Conservation (phyloP, 208 protist species). For the Leptomonas pyrrhocoris region DNA sequence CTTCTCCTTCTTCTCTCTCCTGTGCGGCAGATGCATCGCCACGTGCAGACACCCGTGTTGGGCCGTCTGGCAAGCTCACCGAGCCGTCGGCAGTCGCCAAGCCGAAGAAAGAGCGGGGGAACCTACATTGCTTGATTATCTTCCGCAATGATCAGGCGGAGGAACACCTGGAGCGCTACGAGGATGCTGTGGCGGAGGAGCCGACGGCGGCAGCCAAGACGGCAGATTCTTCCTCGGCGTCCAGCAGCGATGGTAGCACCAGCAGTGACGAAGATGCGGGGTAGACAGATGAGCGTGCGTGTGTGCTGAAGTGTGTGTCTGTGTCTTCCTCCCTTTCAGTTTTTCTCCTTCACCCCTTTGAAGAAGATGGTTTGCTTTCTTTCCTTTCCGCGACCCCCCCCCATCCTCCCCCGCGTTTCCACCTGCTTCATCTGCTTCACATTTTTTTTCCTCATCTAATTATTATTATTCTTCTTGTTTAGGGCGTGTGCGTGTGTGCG, state of each 20-base stretch:
- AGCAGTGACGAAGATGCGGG: slow-evolving; percentile 22
- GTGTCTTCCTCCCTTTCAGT: not conserved
- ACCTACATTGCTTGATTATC: slow-evolving; percentile 88
- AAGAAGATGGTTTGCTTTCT: not conserved
- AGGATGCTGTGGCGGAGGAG: slow-evolving; percentile 25
- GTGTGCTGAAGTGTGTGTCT: not conserved
- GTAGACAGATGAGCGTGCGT: not conserved
- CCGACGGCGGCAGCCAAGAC: not conserved
- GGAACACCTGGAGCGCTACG: slow-evolving; percentile 58
- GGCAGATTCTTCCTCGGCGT: slow-evolving; percentile 1
- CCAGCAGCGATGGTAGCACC: slow-evolving; percentile 16
- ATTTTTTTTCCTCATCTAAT: too few species aligned
- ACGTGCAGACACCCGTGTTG: not conserved
- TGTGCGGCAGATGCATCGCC: not conserved
- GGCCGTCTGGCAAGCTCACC: not conserved
- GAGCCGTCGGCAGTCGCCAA: not conserved
- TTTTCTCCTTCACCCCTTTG: not conserved
- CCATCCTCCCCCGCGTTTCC: too few species aligned
- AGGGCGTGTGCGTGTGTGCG: too few species aligned
- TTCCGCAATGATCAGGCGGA: slow-evolving; percentile 84
- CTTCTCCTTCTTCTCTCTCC: not conserved
- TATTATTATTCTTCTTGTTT: too few species aligned
- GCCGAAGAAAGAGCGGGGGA: slow-evolving; percentile 48
- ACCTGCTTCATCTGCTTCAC: too few species aligned
- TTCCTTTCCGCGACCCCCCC: slow-evolving; percentile 1